Conservation (phyloP, 2,329 filamentous ascomycete species). For the Neurospora sp. region DNA sequence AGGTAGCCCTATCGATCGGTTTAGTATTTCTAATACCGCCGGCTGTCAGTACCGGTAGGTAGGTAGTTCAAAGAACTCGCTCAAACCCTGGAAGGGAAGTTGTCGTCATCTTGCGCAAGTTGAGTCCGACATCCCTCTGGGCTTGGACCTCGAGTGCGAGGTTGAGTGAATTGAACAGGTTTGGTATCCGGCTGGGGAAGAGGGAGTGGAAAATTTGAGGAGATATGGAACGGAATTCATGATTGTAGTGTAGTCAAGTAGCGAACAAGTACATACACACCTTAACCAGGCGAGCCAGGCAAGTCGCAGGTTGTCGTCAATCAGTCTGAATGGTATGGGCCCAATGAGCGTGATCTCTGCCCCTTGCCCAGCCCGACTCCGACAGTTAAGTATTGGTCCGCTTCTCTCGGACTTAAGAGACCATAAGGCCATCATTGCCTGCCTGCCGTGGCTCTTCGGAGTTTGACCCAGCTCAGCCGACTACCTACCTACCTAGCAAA, state of each 20-base stretch:
- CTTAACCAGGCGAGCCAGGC: background rate
- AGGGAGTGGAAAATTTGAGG: background rate
- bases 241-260: background rate
- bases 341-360: background rate
- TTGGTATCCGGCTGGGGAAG: background rate
- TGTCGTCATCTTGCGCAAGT: background rate
- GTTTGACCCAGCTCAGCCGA: background rate
- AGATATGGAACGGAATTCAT: background rate
- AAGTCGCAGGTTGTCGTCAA: background rate
- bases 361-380: background rate
- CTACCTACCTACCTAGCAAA: background rate
- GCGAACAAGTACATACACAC: background rate
- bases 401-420: background rate
- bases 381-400: background rate
- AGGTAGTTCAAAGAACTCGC: background rate
- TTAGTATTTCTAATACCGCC: background rate
- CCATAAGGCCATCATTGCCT: background rate
- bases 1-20: background rate
- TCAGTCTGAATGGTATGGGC: background rate
- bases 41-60: background rate
- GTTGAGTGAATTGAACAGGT: background rate
- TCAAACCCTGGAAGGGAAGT: background rate
- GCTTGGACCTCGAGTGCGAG: background rate
- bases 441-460: background rate
- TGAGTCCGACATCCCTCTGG: background rate